These are phyloP conservation scores for Agarophyton chilense DNA, from an alignment of 23 red algal genomes.

Conservation along the genomic window DNA sequence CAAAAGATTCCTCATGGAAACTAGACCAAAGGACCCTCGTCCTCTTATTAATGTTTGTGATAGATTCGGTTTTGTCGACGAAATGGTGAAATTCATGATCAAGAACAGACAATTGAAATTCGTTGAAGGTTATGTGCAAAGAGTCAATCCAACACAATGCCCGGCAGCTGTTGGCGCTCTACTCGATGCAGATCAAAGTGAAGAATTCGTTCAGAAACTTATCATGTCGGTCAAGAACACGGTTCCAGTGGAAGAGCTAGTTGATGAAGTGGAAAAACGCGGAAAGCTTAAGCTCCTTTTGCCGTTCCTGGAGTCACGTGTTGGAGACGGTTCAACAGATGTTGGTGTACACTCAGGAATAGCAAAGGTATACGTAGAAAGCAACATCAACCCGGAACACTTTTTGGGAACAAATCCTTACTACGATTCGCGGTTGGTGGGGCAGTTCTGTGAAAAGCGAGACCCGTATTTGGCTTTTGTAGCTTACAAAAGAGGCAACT, in stretches of 20 bases:
- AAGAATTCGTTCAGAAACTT: slow-evolving; percentile 93
- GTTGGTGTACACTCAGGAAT: slow-evolving; percentile 93
- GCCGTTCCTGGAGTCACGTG: slow-evolving; percentile 85
- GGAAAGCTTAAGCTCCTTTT: slow-evolving; percentile 85
- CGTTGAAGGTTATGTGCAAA: slow-evolving; percentile 96
- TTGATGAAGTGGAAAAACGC: slow-evolving; percentile 80
- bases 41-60: slow-evolving; percentile 99
- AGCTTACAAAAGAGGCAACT: slow-evolving; percentile 88
- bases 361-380: slow-evolving; percentile 96
- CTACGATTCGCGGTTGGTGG: slow-evolving; percentile 92
- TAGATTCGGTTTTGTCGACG: slow-evolving; percentile 89
- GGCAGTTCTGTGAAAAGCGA: slow-evolving; percentile 96
- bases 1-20: slow-evolving; percentile 86
- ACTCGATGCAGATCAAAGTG: slow-evolving; percentile 83
- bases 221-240: slow-evolving; percentile 97
- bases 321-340: slow-evolving; percentile 95
- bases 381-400: slow-evolving; percentile 98
- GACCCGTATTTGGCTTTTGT: slow-evolving; percentile 95
- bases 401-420: slow-evolving; percentile 98
- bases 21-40: slow-evolving; percentile 84
- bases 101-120: slow-evolving; percentile 96
- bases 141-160: slow-evolving; percentile 88
- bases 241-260: slow-evolving; percentile 87
- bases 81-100: slow-evolving; percentile 97
- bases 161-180: slow-evolving; percentile 90